Percentiles rank a stretch among this genome's conserved stretches.
Conservation (phyloP, 768 basidiomycete species). For the Termitomyces sp. region DNA sequence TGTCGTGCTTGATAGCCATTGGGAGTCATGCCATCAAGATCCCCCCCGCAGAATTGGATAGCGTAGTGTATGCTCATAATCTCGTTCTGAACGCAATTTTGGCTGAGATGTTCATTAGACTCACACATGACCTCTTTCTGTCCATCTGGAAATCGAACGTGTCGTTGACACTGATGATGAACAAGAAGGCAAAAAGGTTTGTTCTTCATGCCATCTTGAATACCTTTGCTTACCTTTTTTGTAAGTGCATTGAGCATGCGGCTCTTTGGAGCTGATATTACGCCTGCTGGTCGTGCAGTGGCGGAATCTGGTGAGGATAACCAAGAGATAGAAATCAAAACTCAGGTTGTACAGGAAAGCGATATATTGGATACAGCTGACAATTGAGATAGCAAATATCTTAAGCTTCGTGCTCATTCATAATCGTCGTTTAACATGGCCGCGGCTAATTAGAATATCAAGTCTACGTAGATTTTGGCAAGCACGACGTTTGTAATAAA, state of each 20-base stretch:
- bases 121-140: constrained; percentile 78
- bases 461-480: too few relatives aligned
- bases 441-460: too few relatives aligned
- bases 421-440: not conserved
- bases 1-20: constrained; percentile 31
- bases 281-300: constrained; percentile 33
- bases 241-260: constrained; percentile 83
- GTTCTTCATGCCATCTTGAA: constrained; percentile 10
- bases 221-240: not conserved
- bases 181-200: constrained; percentile 94
- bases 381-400: not conserved
- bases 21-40: constrained; percentile 78
- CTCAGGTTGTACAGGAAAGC: constrained; percentile 11
- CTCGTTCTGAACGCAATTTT: not conserved
- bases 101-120: constrained; percentile 29
- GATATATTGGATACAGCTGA: constrained; percentile 7
- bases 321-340: not conserved
- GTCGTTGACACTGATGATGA: constrained; percentile 87
- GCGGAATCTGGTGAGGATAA: not conserved
- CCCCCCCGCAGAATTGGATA: constrained; percentile 43
- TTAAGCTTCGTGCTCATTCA: not conserved
- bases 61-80: constrained; percentile 43
- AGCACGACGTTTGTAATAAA: too few relatives aligned
- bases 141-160: constrained; percentile 94
- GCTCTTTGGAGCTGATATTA: constrained; percentile 78